phyloP scores from a whole-genome alignment of 2,329 filamentous ascomycete species.

The Diatrype stigma region DNA sequence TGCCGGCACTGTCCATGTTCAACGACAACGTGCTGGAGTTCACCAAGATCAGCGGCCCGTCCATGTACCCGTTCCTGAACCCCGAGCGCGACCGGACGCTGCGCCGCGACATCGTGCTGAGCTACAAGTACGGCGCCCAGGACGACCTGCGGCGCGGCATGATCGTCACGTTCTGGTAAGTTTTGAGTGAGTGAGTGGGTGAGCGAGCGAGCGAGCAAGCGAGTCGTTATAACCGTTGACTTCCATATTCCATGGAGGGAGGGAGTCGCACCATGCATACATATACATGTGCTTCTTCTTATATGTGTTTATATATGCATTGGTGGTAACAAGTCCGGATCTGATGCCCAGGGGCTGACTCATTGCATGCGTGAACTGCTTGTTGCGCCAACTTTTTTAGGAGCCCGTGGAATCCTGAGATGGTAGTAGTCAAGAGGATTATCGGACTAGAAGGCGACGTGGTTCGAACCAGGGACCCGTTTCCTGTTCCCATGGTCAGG shows the following conservation, averaged over 20 bases:
- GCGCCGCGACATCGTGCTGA: slow-evolving; percentile 52
- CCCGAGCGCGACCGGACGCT: slow-evolving; percentile 56
- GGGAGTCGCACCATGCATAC: no score
- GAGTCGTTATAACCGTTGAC: no score
- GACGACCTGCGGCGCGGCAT: slow-evolving; percentile 63
- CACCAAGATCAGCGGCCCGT: slow-evolving; percentile 54
- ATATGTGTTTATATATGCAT: no score
- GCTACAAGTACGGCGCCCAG: slow-evolving; percentile 55
- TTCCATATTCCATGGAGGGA: no score
- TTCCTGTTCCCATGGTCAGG: slow-evolving; percentile 50
- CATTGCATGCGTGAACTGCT: neutral
- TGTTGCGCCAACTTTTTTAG: slow-evolving; percentile 35
- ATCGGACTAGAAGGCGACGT: slow-evolving; percentile 77
- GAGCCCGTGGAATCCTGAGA: slow-evolving; percentile 66
- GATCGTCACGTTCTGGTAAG: slow-evolving; percentile 67
- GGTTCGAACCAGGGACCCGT: slow-evolving; percentile 61
- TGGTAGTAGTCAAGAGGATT: slow-evolving; percentile 74
- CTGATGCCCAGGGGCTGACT: no score
- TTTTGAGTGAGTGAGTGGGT: slow-evolving; percentile 5
- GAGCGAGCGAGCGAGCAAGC: no score
- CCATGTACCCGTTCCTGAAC: slow-evolving; percentile 78
- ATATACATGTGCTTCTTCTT: no score
- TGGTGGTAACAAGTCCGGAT: no score
- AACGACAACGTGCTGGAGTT: slow-evolving; percentile 58
- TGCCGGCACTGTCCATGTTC: slow-evolving; percentile 59